Evolutionary conservation across 371 early-diverging fungal genomes (phyloP).

Genomic region (Rhizopus delemar): DNA sequence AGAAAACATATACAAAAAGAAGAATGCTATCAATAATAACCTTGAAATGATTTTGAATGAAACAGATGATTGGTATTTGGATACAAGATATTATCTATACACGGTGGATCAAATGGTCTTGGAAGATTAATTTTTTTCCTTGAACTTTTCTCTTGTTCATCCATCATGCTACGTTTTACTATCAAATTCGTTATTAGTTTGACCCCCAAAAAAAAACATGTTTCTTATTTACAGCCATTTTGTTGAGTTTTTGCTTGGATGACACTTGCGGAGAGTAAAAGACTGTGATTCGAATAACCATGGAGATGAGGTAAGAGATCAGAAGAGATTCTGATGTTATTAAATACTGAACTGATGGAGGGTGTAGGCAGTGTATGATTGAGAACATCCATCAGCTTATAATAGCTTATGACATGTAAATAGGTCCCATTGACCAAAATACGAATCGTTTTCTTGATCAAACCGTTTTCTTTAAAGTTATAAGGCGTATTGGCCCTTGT

Average conservation of each 20-base stretch:
- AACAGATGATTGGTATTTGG: too few relatives aligned
- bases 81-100: not conserved
- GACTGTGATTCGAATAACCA: conserved; percentile 4
- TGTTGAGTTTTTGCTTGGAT: not conserved
- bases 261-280: not conserved
- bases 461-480: conserved; percentile 75
- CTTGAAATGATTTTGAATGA: too few relatives aligned
- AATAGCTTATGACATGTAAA: conserved; percentile 86
- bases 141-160: not conserved
- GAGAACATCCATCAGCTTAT: conserved; percentile 74
- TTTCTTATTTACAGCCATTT: not conserved
- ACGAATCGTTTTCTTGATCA: conserved; percentile 86
- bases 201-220: not conserved
- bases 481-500: conserved; percentile 51
- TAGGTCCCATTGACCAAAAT: conserved; percentile 73
- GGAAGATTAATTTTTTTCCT: not conserved
- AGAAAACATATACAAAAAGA: too few relatives aligned
- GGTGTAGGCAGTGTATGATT: conserved; percentile 58
- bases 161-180: not conserved
- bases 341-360: conserved; percentile 45
- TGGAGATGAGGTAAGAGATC: conserved; percentile 34
- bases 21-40: too few relatives aligned
- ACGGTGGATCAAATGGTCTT: not conserved
- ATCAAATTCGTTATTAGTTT: not conserved
- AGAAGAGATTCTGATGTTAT: conserved; percentile 47